phyloP scores from a whole-genome alignment of 1,139 yeast species.

The Kodamaea anthophila region DNA sequence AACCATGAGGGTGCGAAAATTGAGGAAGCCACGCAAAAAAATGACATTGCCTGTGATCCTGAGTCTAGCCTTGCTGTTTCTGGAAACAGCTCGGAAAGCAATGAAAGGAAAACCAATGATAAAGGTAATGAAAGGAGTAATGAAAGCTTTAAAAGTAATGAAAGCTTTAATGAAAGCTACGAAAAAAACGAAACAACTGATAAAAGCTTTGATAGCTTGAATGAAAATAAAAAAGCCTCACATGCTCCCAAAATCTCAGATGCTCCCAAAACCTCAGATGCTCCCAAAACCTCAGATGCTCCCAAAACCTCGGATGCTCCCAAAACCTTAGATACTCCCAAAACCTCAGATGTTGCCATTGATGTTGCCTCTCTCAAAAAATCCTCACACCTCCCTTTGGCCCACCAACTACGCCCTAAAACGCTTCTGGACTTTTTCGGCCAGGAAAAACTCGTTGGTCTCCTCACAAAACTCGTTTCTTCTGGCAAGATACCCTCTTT shows the following conservation, averaged over 20 bases:
- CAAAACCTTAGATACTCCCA: not conserved
- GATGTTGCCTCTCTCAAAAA: slow-evolving; percentile 28
- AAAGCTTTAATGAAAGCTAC: not conserved
- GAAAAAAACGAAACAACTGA: not conserved
- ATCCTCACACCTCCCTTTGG: slow-evolving; percentile 61
- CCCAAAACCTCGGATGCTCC: too few relatives aligned
- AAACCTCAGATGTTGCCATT: not conserved
- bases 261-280: not conserved
- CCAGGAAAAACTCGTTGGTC: slow-evolving; percentile 74
- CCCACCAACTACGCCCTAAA: slow-evolving; percentile 79
- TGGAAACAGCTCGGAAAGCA: too few relatives aligned
- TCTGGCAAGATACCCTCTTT: slow-evolving; percentile 70
- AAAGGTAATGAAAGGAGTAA: not conserved
- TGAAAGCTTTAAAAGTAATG: not conserved
- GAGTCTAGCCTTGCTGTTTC: not conserved
- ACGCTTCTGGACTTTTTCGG: slow-evolving; percentile 76
- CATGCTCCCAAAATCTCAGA: not conserved
- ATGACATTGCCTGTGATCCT: not conserved
- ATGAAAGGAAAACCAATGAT: too few relatives aligned
- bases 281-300: too few relatives aligned
- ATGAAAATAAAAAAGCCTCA: not conserved
- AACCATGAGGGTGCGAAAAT: not conserved
- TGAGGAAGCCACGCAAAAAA: not conserved
- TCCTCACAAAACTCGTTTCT: slow-evolving; percentile 62
- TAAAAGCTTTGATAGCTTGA: not conserved